Conservation (phyloP, 2,329 filamentous ascomycete species). For the Sarocladium brachiariae region DNA sequence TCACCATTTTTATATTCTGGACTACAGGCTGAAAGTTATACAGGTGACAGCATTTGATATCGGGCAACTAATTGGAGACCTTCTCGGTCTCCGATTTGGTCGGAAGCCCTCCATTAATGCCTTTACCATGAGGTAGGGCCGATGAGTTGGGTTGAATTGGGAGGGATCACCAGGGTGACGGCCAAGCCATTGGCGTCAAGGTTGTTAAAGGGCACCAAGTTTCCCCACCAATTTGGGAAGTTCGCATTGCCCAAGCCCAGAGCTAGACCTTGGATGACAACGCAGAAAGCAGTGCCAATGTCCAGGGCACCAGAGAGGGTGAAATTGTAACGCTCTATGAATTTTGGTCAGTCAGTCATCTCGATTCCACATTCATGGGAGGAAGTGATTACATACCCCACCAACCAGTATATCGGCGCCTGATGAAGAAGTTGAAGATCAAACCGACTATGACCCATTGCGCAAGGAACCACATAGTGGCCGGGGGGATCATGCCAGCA, state of each 20-base stretch:
- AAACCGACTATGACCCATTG: slow-evolving; percentile 49
- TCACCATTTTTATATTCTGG: too few relatives aligned
- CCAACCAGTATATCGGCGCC: slow-evolving; percentile 44
- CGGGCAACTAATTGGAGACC: too few relatives aligned
- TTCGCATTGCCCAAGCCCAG: slow-evolving; percentile 37
- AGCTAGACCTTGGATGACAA: slow-evolving; percentile 43
- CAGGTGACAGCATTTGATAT: too few relatives aligned
- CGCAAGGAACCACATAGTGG: slow-evolving; percentile 48
- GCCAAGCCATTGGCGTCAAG: slow-evolving; percentile 20
- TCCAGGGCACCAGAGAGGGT: slow-evolving; percentile 52
- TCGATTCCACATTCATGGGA: too few relatives aligned
- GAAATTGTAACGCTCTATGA: slow-evolving; percentile 51
- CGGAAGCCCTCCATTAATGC: too few relatives aligned
- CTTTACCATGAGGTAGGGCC: slow-evolving; percentile 19
- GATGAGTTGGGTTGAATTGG: slow-evolving; percentile 20
- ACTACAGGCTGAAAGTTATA: too few relatives aligned
- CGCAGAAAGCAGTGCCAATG: slow-evolving; percentile 50
- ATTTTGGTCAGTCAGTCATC: slow-evolving; percentile 40
- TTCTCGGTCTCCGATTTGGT: too few relatives aligned
- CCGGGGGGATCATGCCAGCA: slow-evolving; percentile 43
- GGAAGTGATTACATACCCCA: slow-evolving; percentile 48
- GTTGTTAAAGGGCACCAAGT: slow-evolving; percentile 24
- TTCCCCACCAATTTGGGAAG: slow-evolving; percentile 45
- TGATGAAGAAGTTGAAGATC: slow-evolving; percentile 48
- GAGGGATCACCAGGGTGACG: slow-evolving; percentile 19